Percentiles rank a stretch among this genome's conserved stretches.
Conservation (phyloP, 225 moss, liverwort and hornwort species). For the Antitrichia curtipendula region DNA sequence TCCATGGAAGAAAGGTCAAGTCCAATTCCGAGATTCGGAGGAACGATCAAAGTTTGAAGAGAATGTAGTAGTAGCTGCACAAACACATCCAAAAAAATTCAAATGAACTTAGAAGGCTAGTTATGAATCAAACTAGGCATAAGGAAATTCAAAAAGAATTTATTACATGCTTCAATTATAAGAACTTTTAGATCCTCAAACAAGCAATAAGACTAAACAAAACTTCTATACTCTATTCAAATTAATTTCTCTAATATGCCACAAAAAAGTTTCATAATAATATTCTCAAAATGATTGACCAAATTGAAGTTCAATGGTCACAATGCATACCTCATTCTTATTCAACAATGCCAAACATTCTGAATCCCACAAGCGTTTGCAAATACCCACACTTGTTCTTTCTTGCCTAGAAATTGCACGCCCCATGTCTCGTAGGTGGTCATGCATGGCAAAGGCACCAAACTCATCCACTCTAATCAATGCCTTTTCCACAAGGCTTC, state of each 20-base stretch:
- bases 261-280: fast-evolving
- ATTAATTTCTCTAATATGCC: fast-evolving
- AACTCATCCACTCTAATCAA: not conserved
- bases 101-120: fast-evolving
- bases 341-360: not conserved
- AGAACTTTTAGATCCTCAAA: not conserved
- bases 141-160: fast-evolving
- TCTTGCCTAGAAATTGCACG: not conserved
- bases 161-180: too few species aligned
- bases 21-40: fast-evolving
- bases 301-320: not conserved
- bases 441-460: not conserved
- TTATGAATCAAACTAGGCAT: not conserved
- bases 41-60: not conserved
- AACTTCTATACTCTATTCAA: not conserved
- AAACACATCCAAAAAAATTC: too few species aligned
- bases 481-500: not conserved
- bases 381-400: not conserved
- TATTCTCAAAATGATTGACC: not conserved
- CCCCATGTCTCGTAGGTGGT: not conserved
- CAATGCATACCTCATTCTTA: not conserved
- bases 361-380: not conserved
- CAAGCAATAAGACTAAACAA: fast-evolving
- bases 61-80: not conserved
- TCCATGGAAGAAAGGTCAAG: not conserved